Conservation (phyloP, 805 yeast species). For the Hagleromyces aurorensis region DNA sequence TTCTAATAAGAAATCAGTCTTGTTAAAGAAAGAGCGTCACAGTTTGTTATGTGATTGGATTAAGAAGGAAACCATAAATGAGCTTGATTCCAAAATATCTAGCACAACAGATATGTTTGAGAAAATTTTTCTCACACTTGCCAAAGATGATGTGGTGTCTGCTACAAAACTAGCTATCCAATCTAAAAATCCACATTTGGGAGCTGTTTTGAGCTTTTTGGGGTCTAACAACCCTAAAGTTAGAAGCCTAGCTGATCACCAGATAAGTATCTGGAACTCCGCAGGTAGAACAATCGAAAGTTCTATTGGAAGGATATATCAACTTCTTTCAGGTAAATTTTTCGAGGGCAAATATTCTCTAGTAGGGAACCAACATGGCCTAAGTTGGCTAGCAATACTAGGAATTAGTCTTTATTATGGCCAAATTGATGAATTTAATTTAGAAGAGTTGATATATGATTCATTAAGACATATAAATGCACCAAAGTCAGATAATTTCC, state of each 20-base stretch:
- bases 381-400: conserved; percentile 62
- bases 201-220: conserved; percentile 57
- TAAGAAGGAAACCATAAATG: conserved; percentile 34
- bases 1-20: conserved; percentile 15
- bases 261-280: conserved; percentile 58
- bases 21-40: conserved; percentile 35
- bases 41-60: conserved; percentile 51
- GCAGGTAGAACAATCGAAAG: conserved; percentile 39
- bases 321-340: conserved; percentile 50
- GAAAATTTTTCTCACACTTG: conserved; percentile 40
- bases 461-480: conserved; percentile 7
- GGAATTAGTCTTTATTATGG: conserved; percentile 60
- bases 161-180: conserved; percentile 58
- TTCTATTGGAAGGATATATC: conserved; percentile 50
- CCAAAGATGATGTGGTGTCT: conserved; percentile 47
- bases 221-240: conserved; percentile 65
- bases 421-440: conserved; percentile 33
- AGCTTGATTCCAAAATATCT: conserved; percentile 30
- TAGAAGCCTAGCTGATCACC: conserved; percentile 46
- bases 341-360: conserved; percentile 25
- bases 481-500: conserved; percentile 5
- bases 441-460: conserved; percentile 24
- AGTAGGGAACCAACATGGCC: conserved; percentile 33
- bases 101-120: conserved; percentile 38
- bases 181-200: conserved; percentile 60